Conservation (phyloP, 441 rosid genomes). For the Adansonia madagascariensis region DNA sequence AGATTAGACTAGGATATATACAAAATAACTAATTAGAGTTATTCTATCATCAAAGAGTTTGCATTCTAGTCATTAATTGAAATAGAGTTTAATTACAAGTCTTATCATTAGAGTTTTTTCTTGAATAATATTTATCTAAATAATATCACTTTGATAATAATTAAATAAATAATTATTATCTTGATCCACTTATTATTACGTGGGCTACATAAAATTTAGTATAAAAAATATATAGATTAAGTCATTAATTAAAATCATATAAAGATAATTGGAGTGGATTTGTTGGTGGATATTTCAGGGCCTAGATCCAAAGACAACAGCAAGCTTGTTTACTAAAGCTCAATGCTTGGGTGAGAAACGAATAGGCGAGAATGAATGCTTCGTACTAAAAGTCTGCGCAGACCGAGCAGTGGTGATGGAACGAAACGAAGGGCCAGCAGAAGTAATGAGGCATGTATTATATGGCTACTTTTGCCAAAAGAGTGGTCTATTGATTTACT, state of each 20-base stretch:
- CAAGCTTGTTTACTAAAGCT: constrained; percentile 68
- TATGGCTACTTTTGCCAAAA: constrained; percentile 91
- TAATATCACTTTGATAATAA: too few relatives aligned
- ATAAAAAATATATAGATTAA: too few relatives aligned
- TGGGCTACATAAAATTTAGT: too few relatives aligned
- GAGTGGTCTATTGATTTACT: constrained; percentile 74
- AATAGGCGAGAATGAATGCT: constrained; percentile 79
- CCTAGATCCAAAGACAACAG: constrained; percentile 77
- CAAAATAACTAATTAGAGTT: too few relatives aligned
- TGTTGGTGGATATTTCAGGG: constrained; percentile 44
- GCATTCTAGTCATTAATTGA: too few relatives aligned
- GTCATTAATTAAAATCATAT: background rate
- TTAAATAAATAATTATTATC: too few relatives aligned
- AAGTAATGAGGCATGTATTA: constrained; percentile 78
- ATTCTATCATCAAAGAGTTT: too few relatives aligned
- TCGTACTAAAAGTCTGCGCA: constrained; percentile 81
- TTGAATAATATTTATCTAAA: too few relatives aligned
- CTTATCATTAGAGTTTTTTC: too few relatives aligned
- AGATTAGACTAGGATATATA: too few relatives aligned
- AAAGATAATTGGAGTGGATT: background rate
- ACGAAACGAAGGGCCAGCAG: constrained; percentile 83
- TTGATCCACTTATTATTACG: too few relatives aligned
- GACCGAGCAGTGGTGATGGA: constrained; percentile 71
- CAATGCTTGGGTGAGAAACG: constrained; percentile 81
- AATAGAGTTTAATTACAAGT: too few relatives aligned